A percentile compares a stretch with the other conserved stretches of the same genome.
phyloP scores from a whole-genome alignment of 371 early-diverging fungal species.

The Chytridium lagenaria region DNA sequence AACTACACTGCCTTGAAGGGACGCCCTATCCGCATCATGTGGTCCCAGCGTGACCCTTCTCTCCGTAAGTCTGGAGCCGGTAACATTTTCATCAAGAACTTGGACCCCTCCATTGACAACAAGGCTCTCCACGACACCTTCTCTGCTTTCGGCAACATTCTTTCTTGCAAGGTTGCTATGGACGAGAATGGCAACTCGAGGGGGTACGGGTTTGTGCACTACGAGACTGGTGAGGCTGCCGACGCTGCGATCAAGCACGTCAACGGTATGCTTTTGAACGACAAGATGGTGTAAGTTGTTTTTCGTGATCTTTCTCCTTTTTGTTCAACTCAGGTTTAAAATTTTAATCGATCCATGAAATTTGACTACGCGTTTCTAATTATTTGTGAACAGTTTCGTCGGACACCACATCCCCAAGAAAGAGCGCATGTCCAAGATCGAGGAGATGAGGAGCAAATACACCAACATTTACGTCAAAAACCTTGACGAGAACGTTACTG shows the following conservation, averaged over 20 bases:
- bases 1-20: conserved; percentile 96
- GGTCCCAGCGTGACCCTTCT: conserved; percentile 98
- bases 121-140: conserved; percentile 99
- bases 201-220: conserved; percentile 99
- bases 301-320: too few relatives aligned
- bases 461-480: conserved; percentile 99
- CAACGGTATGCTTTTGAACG: conserved; percentile 98
- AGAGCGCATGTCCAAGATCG: conserved; percentile 93
- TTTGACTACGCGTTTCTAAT: conserved; percentile 36
- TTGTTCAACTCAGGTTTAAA: too few relatives aligned
- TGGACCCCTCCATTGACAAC: conserved; percentile 95
- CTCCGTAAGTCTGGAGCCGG: conserved; percentile 92
- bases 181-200: conserved; percentile 85
- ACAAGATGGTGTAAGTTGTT: conserved; percentile 85
- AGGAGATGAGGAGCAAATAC: conserved; percentile 89
- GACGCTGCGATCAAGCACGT: conserved; percentile 96
- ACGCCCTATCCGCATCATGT: conserved; percentile 98
- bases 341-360: too few relatives aligned
- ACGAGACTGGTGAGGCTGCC: conserved; percentile 94
- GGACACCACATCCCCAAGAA: conserved; percentile 91
- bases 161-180: conserved; percentile 97
- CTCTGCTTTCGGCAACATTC: conserved; percentile 97
- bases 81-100: conserved; percentile 99
- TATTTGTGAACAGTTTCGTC: conserved; percentile 62
- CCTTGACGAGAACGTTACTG: conserved; percentile 82